Conservation (phyloP, 129 eudicot genomes). For the Sambucus nigra region DNA sequence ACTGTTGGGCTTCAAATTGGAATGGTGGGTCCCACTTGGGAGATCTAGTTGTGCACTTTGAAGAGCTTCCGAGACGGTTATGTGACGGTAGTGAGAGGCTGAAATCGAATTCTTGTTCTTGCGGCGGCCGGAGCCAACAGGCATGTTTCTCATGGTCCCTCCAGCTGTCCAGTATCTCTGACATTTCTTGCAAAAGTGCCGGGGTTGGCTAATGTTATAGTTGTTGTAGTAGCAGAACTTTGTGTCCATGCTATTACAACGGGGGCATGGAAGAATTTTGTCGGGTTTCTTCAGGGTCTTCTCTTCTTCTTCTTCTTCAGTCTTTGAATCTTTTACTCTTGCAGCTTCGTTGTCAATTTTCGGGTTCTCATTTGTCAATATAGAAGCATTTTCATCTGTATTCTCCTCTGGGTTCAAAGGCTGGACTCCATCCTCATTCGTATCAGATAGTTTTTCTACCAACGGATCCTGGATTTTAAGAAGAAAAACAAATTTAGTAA, state of each 20-base stretch:
- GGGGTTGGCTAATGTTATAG: slow-evolving; percentile 77
- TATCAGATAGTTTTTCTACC: slow-evolving; percentile 17
- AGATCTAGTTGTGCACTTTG: slow-evolving; percentile 27
- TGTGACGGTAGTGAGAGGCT: slow-evolving; percentile 42
- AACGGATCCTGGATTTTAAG: slow-evolving; percentile 19
- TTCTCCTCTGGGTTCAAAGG: slow-evolving; percentile 34
- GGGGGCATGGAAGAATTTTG: slow-evolving; percentile 77
- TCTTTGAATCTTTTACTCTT: slow-evolving; percentile 26
- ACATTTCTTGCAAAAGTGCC: slow-evolving; percentile 89
- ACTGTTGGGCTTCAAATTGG: slow-evolving; percentile 41
- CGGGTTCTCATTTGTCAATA: slow-evolving; percentile 20
- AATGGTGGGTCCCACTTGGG: slow-evolving; percentile 27
- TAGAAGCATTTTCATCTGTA: slow-evolving; percentile 23
- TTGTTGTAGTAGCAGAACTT: slow-evolving; percentile 87
- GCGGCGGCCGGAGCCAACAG: slow-evolving; percentile 89
- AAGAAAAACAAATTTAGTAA: neutral
- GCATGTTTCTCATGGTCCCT: slow-evolving; percentile 86
- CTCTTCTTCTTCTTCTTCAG: slow-evolving; percentile 63
- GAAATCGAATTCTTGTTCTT: slow-evolving; percentile 56
- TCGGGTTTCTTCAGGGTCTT: slow-evolving; percentile 72
- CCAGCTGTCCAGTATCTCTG: slow-evolving; percentile 98
- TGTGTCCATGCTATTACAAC: slow-evolving; percentile 88
- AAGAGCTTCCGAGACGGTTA: slow-evolving; percentile 49
- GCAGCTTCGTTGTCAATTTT: slow-evolving; percentile 30
- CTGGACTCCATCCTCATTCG: slow-evolving; percentile 30